Conservation (phyloP, 768 basidiomycete species). For the Mrakia gelida region DNA sequence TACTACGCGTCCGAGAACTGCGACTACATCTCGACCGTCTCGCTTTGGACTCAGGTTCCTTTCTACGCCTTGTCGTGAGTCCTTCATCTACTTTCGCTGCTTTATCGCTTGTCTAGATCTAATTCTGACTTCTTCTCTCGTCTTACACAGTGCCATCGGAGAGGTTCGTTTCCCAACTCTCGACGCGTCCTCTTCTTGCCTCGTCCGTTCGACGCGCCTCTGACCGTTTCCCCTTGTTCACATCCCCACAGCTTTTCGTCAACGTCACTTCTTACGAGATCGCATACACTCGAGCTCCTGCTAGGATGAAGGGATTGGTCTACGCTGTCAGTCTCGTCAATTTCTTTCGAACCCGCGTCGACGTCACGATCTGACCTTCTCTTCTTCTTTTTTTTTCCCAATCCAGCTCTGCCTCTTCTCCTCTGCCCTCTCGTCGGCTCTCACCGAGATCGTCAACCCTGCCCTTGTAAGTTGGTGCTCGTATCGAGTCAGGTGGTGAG, state of each 20-base stretch:
- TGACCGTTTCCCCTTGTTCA: no score
- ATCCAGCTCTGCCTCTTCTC: constrained; percentile 36
- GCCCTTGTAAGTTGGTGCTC: neutral
- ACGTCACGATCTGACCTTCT: no score
- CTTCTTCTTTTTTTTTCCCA: no score
- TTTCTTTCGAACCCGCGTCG: no score
- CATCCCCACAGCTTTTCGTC: constrained; percentile 37
- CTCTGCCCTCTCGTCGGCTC: constrained; percentile 40
- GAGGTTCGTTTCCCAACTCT: neutral
- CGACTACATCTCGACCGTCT: neutral
- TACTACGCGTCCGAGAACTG: constrained; percentile 35
- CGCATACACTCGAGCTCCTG: constrained; percentile 39
- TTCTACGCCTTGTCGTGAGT: neutral
- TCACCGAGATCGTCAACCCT: constrained; percentile 33
- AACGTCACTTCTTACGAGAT: constrained; percentile 43
- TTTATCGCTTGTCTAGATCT: neutral
- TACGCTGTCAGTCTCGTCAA: constrained; percentile 9
- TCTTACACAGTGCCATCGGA: no score
- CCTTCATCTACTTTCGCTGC: neutral
- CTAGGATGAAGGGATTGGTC: constrained; percentile 11
- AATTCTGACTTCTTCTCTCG: neutral
- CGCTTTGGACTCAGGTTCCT: constrained; percentile 37
- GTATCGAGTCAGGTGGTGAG: no score
- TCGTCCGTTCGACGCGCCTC: constrained; percentile 38
- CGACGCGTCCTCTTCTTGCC: constrained; percentile 33